Conservation (phyloP, 352 stramenopile species). For the Globisporangium abappressorium region DNA sequence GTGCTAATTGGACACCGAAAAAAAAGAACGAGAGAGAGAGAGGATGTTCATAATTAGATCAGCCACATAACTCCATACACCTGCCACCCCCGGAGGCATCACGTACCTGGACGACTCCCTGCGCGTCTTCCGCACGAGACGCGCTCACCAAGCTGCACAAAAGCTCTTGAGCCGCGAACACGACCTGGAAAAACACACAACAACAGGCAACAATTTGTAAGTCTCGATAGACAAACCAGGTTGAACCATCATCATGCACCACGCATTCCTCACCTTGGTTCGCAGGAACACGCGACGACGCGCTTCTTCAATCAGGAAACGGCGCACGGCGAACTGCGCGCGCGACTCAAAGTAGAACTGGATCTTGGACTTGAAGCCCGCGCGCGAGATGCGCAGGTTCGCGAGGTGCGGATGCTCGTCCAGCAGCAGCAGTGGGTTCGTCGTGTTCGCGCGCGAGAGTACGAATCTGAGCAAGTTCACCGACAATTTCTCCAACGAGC, state of each 20-base stretch:
- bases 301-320: constrained; percentile 53
- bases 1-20: constrained; percentile 30
- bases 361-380: constrained; percentile 43
- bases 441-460: constrained; percentile 21
- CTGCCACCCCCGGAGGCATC: background rate
- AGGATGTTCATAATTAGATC: no score
- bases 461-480: constrained; percentile 33
- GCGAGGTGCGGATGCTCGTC: constrained; percentile 48
- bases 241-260: no score
- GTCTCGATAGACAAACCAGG: background rate
- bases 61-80: background rate
- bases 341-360: constrained; percentile 47
- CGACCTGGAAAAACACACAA: constrained; percentile 18
- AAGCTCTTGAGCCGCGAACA: constrained; percentile 44
- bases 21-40: no score
- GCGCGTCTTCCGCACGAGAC: constrained; percentile 56
- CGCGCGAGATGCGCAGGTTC: constrained; percentile 43
- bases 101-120: constrained; percentile 69
- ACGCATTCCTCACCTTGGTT: constrained; percentile 15
- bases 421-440: constrained; percentile 44
- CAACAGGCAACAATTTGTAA: background rate
- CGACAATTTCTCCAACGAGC: constrained; percentile 39
- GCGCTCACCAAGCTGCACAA: constrained; percentile 56
- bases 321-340: constrained; percentile 54
- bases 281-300: constrained; percentile 41